Conservation (phyloP, 1,284 basidiomycete species). For the Porogramme epimiltina region DNA sequence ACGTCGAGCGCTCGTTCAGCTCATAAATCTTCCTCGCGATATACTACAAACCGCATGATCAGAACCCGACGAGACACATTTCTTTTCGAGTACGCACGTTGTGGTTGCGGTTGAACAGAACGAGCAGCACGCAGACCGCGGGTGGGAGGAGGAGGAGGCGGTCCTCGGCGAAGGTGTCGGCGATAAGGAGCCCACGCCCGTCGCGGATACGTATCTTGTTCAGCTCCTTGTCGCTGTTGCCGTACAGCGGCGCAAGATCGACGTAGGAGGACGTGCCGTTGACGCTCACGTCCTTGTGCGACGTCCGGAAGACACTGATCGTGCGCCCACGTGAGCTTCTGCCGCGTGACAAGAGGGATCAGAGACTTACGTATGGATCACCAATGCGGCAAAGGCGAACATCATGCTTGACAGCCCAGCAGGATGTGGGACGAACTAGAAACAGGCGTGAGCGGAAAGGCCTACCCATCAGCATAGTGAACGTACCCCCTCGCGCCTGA, state of each 20-base stretch:
- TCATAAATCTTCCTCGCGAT: constrained; percentile 78
- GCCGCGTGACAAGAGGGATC: background rate
- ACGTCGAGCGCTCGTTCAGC: constrained; percentile 75
- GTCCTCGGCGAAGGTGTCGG: constrained; percentile 78
- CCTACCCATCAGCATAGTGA: background rate
- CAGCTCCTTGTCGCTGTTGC: constrained; percentile 64
- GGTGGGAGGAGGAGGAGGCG: constrained; percentile 83
- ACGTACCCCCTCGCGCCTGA: constrained; percentile 59
- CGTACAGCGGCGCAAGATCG: constrained; percentile 82
- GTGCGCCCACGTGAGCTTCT: too few relatives aligned
- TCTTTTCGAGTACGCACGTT: constrained; percentile 54
- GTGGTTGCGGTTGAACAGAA: constrained; percentile 85
- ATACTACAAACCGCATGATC: constrained; percentile 48
- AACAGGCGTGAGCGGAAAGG: constrained; percentile 2
- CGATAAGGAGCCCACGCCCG: constrained; percentile 66
- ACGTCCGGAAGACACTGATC: constrained; percentile 70
- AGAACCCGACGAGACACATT: background rate
- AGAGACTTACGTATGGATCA: constrained; percentile 66
- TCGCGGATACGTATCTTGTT: constrained; percentile 62
- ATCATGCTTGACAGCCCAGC: constrained; percentile 77
- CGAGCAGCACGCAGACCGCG: constrained; percentile 67
- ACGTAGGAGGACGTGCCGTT: constrained; percentile 90
- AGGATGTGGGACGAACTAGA: constrained; percentile 74
- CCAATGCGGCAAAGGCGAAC: constrained; percentile 81
- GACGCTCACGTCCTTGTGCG: constrained; percentile 62